Percentiles rank a stretch among this genome's conserved stretches.
These are phyloP conservation scores for Melaleuca quinquenervia DNA, from an alignment of 345 rosid genomes.

Conservation along the genomic window DNA sequence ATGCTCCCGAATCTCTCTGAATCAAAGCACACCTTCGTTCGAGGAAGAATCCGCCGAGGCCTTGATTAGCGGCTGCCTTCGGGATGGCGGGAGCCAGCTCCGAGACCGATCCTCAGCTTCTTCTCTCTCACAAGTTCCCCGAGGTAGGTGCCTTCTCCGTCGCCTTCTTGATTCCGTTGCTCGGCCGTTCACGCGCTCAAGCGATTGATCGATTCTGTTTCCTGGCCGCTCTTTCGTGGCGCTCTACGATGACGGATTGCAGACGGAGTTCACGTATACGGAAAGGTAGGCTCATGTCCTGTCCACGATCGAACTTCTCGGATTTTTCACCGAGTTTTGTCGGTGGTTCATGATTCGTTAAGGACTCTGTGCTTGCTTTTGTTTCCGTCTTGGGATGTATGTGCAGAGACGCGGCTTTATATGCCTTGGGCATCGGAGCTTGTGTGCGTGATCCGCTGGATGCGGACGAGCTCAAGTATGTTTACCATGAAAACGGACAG, in stretches of 20 bases:
- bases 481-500: constrained; percentile 63
- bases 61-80: background rate
- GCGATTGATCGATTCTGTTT: background rate
- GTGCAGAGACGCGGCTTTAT: constrained; percentile 60
- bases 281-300: constrained; percentile 33
- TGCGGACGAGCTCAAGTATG: constrained; percentile 62
- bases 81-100: constrained; percentile 28
- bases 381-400: background rate
- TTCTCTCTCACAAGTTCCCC: constrained; percentile 56
- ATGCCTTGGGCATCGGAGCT: constrained; percentile 85
- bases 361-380: background rate
- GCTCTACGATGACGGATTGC: background rate
- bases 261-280: constrained; percentile 37
- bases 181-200: background rate
- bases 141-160: constrained; percentile 23
- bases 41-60: background rate
- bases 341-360: background rate
- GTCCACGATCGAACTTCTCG: background rate
- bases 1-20: background rate
- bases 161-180: background rate
- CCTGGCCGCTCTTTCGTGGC: background rate
- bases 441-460: constrained; percentile 64
- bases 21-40: background rate
- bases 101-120: constrained; percentile 32
- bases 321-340: background rate